Percentiles rank a stretch among this genome's conserved stretches.
Evolutionary conservation across 2,329 filamentous ascomycete genomes (phyloP).

Genomic region (Albophoma yamanashiensis): DNA sequence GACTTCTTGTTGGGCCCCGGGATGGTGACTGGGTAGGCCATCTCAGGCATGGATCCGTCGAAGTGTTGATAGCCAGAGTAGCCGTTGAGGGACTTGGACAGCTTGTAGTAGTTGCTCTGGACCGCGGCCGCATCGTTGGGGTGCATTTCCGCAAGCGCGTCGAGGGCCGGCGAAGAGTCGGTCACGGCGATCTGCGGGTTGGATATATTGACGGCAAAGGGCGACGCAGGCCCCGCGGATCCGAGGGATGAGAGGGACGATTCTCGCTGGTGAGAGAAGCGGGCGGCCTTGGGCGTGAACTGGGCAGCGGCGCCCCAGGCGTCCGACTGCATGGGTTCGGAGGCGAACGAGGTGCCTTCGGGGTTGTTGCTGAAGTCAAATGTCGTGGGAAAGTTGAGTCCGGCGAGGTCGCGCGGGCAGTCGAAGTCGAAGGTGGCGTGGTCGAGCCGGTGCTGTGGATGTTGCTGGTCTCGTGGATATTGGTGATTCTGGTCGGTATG

Average conservation of each 20-base stretch:
- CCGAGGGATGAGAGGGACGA: slow-evolving; percentile 51
- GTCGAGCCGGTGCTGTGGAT: not conserved
- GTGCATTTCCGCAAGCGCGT: slow-evolving; percentile 33
- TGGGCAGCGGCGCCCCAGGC: slow-evolving; percentile 26
- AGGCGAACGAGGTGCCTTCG: not conserved
- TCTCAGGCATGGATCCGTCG: slow-evolving; percentile 24
- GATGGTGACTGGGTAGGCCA: slow-evolving; percentile 29
- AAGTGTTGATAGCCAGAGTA: slow-evolving; percentile 33
- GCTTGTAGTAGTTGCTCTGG: slow-evolving; percentile 30
- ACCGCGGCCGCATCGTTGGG: slow-evolving; percentile 12
- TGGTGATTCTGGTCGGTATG: not conserved
- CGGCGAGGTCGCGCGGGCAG: not conserved
- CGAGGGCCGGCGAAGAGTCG: slow-evolving; percentile 30
- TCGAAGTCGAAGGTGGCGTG: not conserved
- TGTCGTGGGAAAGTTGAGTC: not conserved
- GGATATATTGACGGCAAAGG: slow-evolving; percentile 42
- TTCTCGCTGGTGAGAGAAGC: slow-evolving; percentile 44
- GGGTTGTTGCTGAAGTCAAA: not conserved
- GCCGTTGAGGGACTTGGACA: slow-evolving; percentile 32
- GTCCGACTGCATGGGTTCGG: slow-evolving; percentile 30
- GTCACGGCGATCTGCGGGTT: slow-evolving; percentile 48
- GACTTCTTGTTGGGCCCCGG: slow-evolving; percentile 23
- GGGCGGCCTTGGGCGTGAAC: slow-evolving; percentile 25
- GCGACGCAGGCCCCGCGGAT: slow-evolving; percentile 49
- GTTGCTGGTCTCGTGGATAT: not conserved